phyloP scores from a whole-genome alignment of 257 asterid genomes.

The Solanum arcanum region DNA sequence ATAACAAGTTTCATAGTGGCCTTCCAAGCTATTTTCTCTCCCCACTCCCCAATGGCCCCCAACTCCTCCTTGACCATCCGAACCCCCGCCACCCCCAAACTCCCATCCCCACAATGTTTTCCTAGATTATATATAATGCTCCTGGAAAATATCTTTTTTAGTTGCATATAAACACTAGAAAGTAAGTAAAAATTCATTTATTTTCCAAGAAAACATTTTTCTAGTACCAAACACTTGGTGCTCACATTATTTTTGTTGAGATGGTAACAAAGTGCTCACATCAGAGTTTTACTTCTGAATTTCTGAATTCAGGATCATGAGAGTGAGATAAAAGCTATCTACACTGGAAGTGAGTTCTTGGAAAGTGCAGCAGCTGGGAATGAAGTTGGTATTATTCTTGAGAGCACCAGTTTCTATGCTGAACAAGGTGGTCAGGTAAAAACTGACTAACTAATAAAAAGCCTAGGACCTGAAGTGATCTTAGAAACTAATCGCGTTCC shows the following conservation, averaged over 20 bases:
- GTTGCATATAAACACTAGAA: neutral
- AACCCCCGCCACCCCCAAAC: neutral
- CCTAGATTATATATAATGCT: neutral
- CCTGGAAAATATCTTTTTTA: neutral
- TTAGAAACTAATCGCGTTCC: too few relatives aligned
- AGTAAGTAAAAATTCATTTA: neutral
- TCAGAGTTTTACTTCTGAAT: neutral
- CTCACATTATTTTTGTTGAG: neutral
- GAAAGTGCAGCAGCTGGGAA: slow-evolving; percentile 53
- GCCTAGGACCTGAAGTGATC: too few relatives aligned
- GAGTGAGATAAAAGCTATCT: slow-evolving; percentile 78
- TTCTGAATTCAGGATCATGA: slow-evolving; percentile 50
- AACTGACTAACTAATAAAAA: neutral
- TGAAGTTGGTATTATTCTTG: slow-evolving; percentile 82
- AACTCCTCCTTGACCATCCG: neutral
- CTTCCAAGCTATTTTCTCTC: neutral
- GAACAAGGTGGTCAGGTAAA: slow-evolving; percentile 99
- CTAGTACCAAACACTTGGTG: neutral
- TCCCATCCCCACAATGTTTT: neutral
- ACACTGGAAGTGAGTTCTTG: slow-evolving; percentile 66
- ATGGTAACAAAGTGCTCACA: neutral
- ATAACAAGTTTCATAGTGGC: neutral
- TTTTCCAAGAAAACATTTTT: neutral
- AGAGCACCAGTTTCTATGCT: slow-evolving; percentile 84
- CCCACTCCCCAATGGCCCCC: neutral